phyloP scores from a whole-genome alignment of 331 rosid species.

The Rhamnella rubrinervis region DNA sequence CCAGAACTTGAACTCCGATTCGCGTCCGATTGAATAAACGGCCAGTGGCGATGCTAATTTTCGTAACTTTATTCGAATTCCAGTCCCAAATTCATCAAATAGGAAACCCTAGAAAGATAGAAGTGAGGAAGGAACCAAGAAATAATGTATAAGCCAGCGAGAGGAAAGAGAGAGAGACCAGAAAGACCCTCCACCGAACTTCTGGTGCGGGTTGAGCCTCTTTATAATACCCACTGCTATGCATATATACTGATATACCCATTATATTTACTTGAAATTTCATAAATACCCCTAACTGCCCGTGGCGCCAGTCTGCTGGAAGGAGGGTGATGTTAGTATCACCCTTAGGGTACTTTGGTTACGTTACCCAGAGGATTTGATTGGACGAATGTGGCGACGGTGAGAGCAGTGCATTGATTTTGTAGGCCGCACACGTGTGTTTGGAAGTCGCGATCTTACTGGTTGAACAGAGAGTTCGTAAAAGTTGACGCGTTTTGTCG shows the following conservation, averaged over 20 bases:
- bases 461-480: too few species aligned
- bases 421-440: too few species aligned
- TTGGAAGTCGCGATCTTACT: too few species aligned
- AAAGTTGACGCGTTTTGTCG: too few species aligned
- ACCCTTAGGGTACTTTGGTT: neutral
- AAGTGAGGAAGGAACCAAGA: slow-evolving; percentile 32
- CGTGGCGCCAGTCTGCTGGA: neutral
- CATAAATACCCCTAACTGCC: slow-evolving; percentile 21
- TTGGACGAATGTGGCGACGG: neutral
- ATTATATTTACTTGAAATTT: neutral
- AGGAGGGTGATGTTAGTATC: neutral
- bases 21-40: neutral
- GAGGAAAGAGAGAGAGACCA: neutral
- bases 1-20: neutral
- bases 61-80: neutral
- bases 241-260: neutral
- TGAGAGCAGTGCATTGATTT: too few species aligned
- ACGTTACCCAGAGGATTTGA: slow-evolving; percentile 1
- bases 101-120: slow-evolving; percentile 34
- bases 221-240: neutral
- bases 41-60: neutral
- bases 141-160: slow-evolving; percentile 27
- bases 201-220: neutral
- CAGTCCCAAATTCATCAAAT: neutral
- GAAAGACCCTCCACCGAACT: slow-evolving; percentile 36